Conservation (phyloP, 108 stramenopile genomes). For the Licmophora abbreviata region DNA sequence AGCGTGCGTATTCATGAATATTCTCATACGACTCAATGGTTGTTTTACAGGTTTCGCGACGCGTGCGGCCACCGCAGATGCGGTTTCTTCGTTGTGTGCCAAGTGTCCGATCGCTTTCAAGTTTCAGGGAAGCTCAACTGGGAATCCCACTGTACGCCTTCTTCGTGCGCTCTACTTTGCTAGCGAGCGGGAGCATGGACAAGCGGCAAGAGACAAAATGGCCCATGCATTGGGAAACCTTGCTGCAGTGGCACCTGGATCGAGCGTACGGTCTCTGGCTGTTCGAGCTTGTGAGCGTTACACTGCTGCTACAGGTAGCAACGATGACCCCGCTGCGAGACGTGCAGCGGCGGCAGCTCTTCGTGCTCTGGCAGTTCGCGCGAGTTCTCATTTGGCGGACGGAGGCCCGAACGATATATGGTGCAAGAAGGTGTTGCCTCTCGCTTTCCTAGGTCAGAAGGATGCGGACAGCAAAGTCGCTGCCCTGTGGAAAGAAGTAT, state of each 20-base stretch:
- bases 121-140: conserved; percentile 38
- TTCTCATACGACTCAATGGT: not conserved
- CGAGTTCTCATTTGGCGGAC: conserved; percentile 60
- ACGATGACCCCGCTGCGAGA: conserved; percentile 62
- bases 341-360: conserved; percentile 65
- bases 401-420: conserved; percentile 70
- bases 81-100: conserved; percentile 48
- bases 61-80: conserved; percentile 74
- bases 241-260: conserved; percentile 62
- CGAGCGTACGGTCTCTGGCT: conserved; percentile 60
- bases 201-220: conserved; percentile 51
- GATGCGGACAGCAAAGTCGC: conserved; percentile 57
- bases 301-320: conserved; percentile 51
- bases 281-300: conserved; percentile 63
- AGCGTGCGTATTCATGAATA: not conserved
- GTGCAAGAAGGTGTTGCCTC: conserved; percentile 54
- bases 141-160: conserved; percentile 65
- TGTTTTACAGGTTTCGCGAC: conserved; percentile 66
- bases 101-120: conserved; percentile 62
- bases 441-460: conserved; percentile 65
- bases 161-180: conserved; percentile 77
- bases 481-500: conserved; percentile 68
- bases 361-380: conserved; percentile 65
- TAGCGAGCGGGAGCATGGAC: conserved; percentile 62
- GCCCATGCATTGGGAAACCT: conserved; percentile 51